A percentile compares a stretch with the other conserved stretches of the same genome.
These are phyloP conservation scores for Brassica nigra DNA, from an alignment of 345 rosid species.

Conservation along the genomic window DNA sequence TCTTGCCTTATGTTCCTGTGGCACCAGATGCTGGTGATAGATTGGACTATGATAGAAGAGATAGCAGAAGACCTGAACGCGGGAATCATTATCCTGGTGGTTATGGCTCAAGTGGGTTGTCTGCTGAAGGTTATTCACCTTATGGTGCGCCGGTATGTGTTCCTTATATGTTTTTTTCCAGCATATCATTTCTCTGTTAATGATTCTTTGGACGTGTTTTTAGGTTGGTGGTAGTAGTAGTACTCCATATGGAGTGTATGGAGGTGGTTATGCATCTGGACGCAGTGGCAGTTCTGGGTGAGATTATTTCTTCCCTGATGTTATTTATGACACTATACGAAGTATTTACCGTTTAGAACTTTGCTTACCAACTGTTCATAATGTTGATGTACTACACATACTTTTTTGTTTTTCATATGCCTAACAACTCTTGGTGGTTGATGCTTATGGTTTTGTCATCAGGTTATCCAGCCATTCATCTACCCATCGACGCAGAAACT, in stretches of 20 bases:
- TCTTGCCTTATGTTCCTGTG: slow-evolving; percentile 83
- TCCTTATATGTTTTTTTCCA: neutral
- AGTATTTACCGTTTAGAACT: neutral
- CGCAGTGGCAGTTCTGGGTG: slow-evolving; percentile 81
- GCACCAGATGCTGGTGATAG: slow-evolving; percentile 57
- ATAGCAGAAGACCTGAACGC: slow-evolving; percentile 72
- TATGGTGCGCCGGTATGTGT: slow-evolving; percentile 62
- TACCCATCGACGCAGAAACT: slow-evolving; percentile 79
- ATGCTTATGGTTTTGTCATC: slow-evolving; percentile 55
- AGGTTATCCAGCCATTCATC: slow-evolving; percentile 88
- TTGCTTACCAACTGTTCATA: neutral
- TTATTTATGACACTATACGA: neutral
- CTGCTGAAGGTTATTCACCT: slow-evolving; percentile 65
- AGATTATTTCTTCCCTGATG: slow-evolving; percentile 37
- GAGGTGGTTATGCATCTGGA: slow-evolving; percentile 79
- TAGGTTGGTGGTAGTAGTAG: slow-evolving; percentile 74
- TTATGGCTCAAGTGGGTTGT: slow-evolving; percentile 68
- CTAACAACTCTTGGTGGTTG: slow-evolving; percentile 18
- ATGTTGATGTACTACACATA: neutral
- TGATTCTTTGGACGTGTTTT: slow-evolving; percentile 27
- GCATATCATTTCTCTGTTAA: neutral
- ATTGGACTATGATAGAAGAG: slow-evolving; percentile 56
- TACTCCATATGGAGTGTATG: slow-evolving; percentile 77
- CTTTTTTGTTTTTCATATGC: neutral
- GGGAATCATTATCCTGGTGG: slow-evolving; percentile 74